Evolutionary conservation across 331 rosid species (phyloP).

Genomic region (Acacia pycnantha): DNA sequence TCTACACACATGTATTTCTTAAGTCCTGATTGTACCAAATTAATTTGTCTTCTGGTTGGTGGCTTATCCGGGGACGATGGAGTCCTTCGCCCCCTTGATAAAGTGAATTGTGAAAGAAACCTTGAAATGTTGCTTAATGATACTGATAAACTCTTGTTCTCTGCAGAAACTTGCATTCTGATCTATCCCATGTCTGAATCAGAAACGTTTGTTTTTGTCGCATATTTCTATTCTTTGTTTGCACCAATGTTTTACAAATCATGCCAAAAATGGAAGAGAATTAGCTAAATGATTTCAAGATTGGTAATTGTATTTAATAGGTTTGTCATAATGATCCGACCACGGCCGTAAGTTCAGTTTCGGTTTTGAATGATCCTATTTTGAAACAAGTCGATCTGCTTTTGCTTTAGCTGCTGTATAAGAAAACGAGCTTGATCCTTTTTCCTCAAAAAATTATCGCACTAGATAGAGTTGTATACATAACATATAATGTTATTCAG

Average conservation of each 20-base stretch:
- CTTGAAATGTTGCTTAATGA: conserved; percentile 13
- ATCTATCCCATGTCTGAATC: not conserved
- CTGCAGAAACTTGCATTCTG: conserved; percentile 5
- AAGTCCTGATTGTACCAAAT: conserved; percentile 22
- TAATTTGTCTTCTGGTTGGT: conserved; percentile 5
- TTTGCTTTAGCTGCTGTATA: not conserved
- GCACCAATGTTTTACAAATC: not conserved
- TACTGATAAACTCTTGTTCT: not conserved
- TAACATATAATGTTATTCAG: no score
- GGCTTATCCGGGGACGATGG: conserved; percentile 20
- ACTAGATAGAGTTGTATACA: no score
- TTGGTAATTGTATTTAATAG: not conserved
- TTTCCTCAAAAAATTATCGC: no score
- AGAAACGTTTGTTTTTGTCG: not conserved
- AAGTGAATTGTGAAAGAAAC: conserved; percentile 18
- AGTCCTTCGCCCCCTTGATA: not conserved
- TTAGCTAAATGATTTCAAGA: not conserved
- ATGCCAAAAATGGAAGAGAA: not conserved
- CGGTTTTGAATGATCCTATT: not conserved
- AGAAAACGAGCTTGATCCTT: not conserved
- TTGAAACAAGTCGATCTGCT: not conserved
- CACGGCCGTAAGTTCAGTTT: not conserved
- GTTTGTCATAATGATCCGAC: not conserved
- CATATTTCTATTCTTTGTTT: not conserved
- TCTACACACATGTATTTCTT: conserved; percentile 7